A percentile compares a stretch with the other conserved stretches of the same genome.
phyloP scores from a whole-genome alignment of 2,329 filamentous ascomycete genomes.

The Rhinocladiella mackenziei region DNA sequence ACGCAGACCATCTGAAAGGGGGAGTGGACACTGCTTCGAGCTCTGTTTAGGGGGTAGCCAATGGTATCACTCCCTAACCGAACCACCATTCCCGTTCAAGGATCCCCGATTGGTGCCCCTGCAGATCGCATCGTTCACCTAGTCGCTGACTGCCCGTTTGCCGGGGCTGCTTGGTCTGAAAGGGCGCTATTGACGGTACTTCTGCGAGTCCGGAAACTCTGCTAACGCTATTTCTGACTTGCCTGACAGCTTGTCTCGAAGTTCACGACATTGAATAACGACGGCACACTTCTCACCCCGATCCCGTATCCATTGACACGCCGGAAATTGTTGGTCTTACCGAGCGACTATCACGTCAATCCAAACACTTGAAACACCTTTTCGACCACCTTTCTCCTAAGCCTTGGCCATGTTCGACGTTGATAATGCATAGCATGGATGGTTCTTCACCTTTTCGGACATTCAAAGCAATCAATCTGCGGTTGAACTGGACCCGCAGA shows the following conservation, averaged over 20 bases:
- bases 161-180: constrained; percentile 14
- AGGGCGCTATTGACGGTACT: constrained; percentile 14
- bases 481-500: too few relatives aligned
- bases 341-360: too few relatives aligned
- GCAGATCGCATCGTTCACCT: constrained; percentile 21
- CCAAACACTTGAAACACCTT: too few relatives aligned
- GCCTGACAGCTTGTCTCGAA: background rate
- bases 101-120: constrained; percentile 16
- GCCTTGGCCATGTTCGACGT: too few relatives aligned
- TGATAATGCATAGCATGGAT: too few relatives aligned
- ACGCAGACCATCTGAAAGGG: constrained; percentile 4
- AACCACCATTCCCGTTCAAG: constrained; percentile 17
- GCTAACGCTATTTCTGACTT: background rate
- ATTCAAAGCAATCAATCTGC: too few relatives aligned
- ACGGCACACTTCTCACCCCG: too few relatives aligned
- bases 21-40: constrained; percentile 2
- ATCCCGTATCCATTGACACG: too few relatives aligned
- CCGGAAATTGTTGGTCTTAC: too few relatives aligned
- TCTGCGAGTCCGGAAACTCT: constrained; percentile 3
- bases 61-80: constrained; percentile 17
- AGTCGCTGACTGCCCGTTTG: constrained; percentile 14
- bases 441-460: too few relatives aligned
- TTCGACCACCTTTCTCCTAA: too few relatives aligned
- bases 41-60: constrained; percentile 12
- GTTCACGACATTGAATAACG: background rate